Evolutionary conservation across 1,139 yeast genomes (phyloP).

Genomic region (Scheffersomyces segobiensis): DNA sequence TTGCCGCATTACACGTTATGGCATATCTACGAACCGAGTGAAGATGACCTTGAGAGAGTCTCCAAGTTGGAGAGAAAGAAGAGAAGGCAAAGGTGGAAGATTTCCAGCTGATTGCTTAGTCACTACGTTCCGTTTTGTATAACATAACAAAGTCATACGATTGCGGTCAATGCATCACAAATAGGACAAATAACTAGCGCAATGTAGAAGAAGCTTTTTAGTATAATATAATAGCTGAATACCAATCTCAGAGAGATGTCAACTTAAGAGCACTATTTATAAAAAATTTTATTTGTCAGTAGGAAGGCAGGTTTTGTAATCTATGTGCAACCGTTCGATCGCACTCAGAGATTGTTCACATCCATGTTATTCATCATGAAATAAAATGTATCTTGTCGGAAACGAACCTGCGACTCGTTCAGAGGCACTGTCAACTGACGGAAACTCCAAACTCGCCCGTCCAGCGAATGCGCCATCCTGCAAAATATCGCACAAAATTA

Average conservation of each 20-base stretch:
- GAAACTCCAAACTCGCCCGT: conserved; percentile 7
- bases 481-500: conserved; percentile 4
- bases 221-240: background rate
- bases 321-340: conserved; percentile 41
- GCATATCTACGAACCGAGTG: conserved; percentile 90
- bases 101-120: background rate
- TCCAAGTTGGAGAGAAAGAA: conserved; percentile 70
- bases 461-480: conserved; percentile 20
- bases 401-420: conserved; percentile 27
- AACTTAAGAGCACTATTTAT: background rate
- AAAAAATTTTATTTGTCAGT: conserved; percentile 34
- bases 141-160: background rate
- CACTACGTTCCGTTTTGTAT: conserved; percentile 1
- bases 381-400: conserved; percentile 20
- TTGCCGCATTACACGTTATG: conserved; percentile 87
- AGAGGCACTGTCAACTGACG: conserved; percentile 7
- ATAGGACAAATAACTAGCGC: background rate
- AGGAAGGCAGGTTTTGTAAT: conserved; percentile 58
- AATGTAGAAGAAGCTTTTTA: background rate
- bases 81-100: conserved; percentile 38
- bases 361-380: conserved; percentile 49
- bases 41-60: conserved; percentile 79
- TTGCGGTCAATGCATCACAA: background rate
- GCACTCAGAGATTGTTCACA: conserved; percentile 58
- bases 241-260: background rate